Percentiles rank a stretch among this genome's conserved stretches.
phyloP scores from a whole-genome alignment of 257 asterid species.

The Solanum lycopersicoides region DNA sequence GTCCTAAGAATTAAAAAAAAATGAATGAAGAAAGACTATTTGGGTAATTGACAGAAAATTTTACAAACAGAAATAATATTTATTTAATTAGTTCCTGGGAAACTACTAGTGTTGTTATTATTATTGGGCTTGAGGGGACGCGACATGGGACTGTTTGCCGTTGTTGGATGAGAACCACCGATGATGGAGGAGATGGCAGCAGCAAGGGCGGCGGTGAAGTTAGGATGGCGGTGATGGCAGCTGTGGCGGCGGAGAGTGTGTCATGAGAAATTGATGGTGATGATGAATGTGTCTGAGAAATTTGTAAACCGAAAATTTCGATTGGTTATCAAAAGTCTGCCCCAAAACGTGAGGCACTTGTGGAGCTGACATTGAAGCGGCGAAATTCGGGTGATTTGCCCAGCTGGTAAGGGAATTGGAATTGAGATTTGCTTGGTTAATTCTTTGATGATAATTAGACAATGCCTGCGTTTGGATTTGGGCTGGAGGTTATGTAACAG shows the following conservation, averaged over 20 bases:
- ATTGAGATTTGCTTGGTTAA: conserved; percentile 18
- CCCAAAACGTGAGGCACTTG: conserved; percentile 42
- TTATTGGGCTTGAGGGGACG: conserved; percentile 9
- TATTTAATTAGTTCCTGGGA: conserved; percentile 23
- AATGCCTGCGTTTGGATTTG: conserved; percentile 37
- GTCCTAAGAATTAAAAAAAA: neutral
- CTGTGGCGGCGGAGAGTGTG: conserved; percentile 69
- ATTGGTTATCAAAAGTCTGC: conserved; percentile 51
- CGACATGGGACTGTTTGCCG: conserved; percentile 7
- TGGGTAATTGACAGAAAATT: neutral
- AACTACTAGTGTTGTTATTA: conserved; percentile 19
- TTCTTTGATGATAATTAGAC: conserved; percentile 27
- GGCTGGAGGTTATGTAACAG: conserved; percentile 74
- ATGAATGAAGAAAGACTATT: neutral
- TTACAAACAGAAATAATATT: neutral
- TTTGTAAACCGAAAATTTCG: conserved; percentile 72
- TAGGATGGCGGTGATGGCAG: conserved; percentile 78
- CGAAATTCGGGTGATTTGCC: conserved; percentile 13
- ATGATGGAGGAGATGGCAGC: conserved; percentile 82
- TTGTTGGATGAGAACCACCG: conserved; percentile 41
- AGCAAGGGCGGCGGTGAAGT: conserved; percentile 82
- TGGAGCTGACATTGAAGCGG: conserved; percentile 6
- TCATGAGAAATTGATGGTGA: conserved; percentile 27
- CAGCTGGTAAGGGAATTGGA: conserved; percentile 40
- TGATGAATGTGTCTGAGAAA: conserved; percentile 18